Evolutionary conservation across 1,284 basidiomycete species (phyloP).

Genomic region (Ustilago esculenta): DNA sequence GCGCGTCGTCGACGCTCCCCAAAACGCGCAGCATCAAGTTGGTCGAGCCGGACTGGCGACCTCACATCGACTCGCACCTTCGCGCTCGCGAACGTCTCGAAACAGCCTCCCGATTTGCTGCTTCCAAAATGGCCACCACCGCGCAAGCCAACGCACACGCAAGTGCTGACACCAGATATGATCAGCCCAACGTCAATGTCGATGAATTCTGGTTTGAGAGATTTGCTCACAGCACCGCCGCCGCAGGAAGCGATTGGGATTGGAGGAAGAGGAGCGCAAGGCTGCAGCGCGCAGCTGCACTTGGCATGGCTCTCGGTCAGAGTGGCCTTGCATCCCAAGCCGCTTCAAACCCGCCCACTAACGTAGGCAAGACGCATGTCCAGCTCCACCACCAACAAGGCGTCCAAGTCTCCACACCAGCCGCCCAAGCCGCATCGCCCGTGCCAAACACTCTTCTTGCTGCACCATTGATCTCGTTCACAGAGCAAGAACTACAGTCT

Average conservation of each 20-base stretch:
- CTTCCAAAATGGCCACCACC: slow-evolving; percentile 1
- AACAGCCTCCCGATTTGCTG: slow-evolving; percentile 31
- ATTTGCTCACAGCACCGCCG: slow-evolving; percentile 60
- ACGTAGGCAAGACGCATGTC: slow-evolving; percentile 33
- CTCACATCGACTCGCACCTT: slow-evolving; percentile 50
- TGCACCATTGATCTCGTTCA: slow-evolving; percentile 39
- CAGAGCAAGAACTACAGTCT: slow-evolving; percentile 18
- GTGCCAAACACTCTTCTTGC: slow-evolving; percentile 16
- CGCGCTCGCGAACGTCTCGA: slow-evolving; percentile 59
- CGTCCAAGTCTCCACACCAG: background rate
- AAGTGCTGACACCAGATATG: background rate
- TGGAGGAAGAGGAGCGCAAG: slow-evolving; percentile 53
- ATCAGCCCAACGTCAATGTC: slow-evolving; percentile 12
- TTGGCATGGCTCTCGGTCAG: slow-evolving; percentile 31
- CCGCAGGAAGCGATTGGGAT: slow-evolving; percentile 63
- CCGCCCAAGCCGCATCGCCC: slow-evolving; percentile 11
- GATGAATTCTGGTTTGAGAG: slow-evolving; percentile 64
- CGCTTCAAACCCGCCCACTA: slow-evolving; percentile 2
- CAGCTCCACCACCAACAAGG: slow-evolving; percentile 25
- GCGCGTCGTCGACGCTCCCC: no score
- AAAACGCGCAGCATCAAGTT: slow-evolving; percentile 36
- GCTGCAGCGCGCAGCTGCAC: slow-evolving; percentile 33
- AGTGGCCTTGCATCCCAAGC: slow-evolving; percentile 6
- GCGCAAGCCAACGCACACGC: no score
- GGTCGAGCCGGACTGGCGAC: slow-evolving; percentile 61